phyloP scores from a whole-genome alignment of 2,329 filamentous ascomycete genomes.

The Hypoxylon sp. region DNA sequence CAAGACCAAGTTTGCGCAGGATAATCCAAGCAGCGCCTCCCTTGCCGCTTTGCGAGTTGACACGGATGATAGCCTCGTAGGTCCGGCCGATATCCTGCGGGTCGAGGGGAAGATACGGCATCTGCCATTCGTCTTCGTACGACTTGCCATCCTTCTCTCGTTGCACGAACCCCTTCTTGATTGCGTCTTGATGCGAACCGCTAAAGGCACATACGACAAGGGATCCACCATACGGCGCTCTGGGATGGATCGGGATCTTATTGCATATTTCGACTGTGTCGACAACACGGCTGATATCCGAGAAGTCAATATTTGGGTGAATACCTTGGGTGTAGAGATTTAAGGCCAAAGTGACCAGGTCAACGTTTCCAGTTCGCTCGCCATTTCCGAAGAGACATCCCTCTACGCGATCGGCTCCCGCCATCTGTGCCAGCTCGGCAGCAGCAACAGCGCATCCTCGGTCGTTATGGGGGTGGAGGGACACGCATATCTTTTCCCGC shows the following conservation, averaged over 20 bases:
- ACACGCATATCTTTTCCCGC: slow-evolving; percentile 87
- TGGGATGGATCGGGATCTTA: slow-evolving; percentile 92
- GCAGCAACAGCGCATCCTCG: slow-evolving; percentile 90
- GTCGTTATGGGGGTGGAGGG: slow-evolving; percentile 95
- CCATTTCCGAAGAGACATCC: slow-evolving; percentile 95
- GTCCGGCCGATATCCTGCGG: slow-evolving; percentile 93
- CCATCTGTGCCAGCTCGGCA: slow-evolving; percentile 94
- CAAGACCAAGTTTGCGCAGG: slow-evolving; percentile 86
- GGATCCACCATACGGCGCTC: slow-evolving; percentile 90
- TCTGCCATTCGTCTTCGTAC: slow-evolving; percentile 78
- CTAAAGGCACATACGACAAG: slow-evolving; percentile 94
- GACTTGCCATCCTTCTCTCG: slow-evolving; percentile 71
- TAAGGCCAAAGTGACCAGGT: slow-evolving; percentile 89
- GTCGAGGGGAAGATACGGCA: slow-evolving; percentile 94
- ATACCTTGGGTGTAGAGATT: slow-evolving; percentile 97
- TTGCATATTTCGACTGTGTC: slow-evolving; percentile 91
- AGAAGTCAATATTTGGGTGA: slow-evolving; percentile 88
- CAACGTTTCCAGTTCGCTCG: slow-evolving; percentile 94
- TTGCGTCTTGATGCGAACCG: slow-evolving; percentile 93
- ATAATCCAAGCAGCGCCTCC: slow-evolving; percentile 96
- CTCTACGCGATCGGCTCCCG: slow-evolving; percentile 92
- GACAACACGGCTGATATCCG: slow-evolving; percentile 86
- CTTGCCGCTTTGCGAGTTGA: slow-evolving; percentile 97
- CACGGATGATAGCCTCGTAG: slow-evolving; percentile 98
- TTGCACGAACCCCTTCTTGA: slow-evolving; percentile 88